Evolutionary conservation across 257 asterid species (phyloP).

Genomic region (Rehmannia glutinosa): DNA sequence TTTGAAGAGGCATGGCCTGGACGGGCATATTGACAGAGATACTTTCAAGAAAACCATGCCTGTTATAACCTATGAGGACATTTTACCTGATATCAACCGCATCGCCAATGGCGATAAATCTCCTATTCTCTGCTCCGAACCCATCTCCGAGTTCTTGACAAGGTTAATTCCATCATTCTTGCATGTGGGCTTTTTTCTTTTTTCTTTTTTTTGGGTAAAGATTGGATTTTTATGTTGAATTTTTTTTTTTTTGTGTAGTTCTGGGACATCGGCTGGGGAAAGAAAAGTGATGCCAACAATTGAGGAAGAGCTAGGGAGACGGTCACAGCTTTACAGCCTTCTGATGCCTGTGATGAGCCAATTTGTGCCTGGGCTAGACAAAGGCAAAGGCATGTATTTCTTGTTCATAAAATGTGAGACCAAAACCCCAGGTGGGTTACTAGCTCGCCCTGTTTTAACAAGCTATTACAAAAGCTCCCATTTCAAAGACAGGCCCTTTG

Average conservation of each 20-base stretch:
- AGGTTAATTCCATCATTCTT: constrained; percentile 7
- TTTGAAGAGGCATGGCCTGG: constrained; percentile 42
- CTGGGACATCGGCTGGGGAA: constrained; percentile 75
- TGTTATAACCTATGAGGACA: constrained; percentile 61
- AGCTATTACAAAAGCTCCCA: constrained; percentile 71
- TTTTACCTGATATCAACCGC: constrained; percentile 60
- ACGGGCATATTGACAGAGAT: constrained; percentile 38
- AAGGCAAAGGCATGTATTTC: constrained; percentile 82
- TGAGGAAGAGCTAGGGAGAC: constrained; percentile 55
- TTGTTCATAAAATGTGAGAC: constrained; percentile 64
- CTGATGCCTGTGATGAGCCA: constrained; percentile 79
- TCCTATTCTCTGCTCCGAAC: constrained; percentile 15
- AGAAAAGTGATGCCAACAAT: constrained; percentile 79
- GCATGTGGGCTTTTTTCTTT: neutral
- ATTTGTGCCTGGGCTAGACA: constrained; percentile 49
- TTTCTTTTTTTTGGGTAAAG: neutral
- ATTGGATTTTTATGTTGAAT: neutral
- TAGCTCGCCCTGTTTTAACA: constrained; percentile 72
- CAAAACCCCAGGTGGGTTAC: constrained; percentile 65
- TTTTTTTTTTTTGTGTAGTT: constrained; percentile 28
- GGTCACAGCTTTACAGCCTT: constrained; percentile 62
- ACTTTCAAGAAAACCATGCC: constrained; percentile 62
- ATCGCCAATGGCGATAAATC: constrained; percentile 40
- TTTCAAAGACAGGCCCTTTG: constrained; percentile 57
- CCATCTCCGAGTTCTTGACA: constrained; percentile 20